Conservation (phyloP, 768 basidiomycete species). For the Crucibulum laeve region DNA sequence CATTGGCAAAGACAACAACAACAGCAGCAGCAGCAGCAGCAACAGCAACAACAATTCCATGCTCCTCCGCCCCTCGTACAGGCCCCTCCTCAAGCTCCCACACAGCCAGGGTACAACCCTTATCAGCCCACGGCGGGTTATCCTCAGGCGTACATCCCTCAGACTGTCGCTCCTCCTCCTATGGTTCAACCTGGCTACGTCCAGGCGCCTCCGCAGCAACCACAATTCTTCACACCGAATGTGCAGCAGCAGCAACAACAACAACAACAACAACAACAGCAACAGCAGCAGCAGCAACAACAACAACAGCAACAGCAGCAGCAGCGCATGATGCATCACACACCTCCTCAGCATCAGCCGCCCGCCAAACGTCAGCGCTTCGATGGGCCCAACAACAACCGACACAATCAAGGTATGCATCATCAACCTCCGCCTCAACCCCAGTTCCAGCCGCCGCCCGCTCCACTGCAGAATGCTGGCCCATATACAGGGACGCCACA, state of each 20-base stretch:
- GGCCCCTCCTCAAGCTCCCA: constrained; percentile 49
- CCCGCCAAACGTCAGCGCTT: constrained; percentile 91
- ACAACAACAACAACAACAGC: constrained; percentile 39
- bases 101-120: constrained; percentile 67
- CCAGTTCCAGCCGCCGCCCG: constrained; percentile 60
- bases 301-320: too few species aligned
- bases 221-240: constrained; percentile 38
- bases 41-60: constrained; percentile 42
- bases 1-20: constrained; percentile 68
- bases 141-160: constrained; percentile 65
- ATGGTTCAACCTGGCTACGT: constrained; percentile 46
- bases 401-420: constrained; percentile 45
- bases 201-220: constrained; percentile 42
- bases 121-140: constrained; percentile 69
- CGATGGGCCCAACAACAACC: constrained; percentile 64
- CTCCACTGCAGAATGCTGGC: constrained; percentile 38
- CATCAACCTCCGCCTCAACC: constrained; percentile 56
- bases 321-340: constrained; percentile 53
- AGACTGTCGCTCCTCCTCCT: constrained; percentile 46
- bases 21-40: constrained; percentile 42
- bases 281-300: too few species aligned
- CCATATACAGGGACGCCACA: constrained; percentile 26
- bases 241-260: constrained; percentile 40
- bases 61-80: constrained; percentile 45
- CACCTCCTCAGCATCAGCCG: constrained; percentile 77